Evolutionary conservation across 116 monocot species (phyloP).

Genomic region (Dioscorea cayenensis): DNA sequence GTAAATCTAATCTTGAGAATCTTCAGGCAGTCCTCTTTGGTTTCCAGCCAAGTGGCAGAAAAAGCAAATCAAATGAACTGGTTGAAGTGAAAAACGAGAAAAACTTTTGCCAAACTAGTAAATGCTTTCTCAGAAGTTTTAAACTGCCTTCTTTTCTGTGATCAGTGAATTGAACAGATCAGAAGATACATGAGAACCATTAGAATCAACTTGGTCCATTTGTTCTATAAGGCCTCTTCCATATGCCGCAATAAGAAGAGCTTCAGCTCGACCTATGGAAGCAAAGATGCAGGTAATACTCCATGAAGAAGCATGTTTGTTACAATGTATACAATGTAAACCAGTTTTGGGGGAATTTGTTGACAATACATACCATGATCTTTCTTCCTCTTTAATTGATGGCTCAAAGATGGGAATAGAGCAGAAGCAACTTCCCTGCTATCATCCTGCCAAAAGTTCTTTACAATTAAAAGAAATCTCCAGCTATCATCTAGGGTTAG

Average conservation of each 20-base stretch:
- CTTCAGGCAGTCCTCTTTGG: no score
- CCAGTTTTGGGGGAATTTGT: neutral
- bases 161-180: no score
- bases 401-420: constrained; percentile 62
- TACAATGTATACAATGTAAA: neutral
- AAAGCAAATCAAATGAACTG: no score
- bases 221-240: constrained; percentile 43
- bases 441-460: constrained; percentile 53
- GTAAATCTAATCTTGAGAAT: no score
- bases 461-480: neutral
- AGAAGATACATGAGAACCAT: no score
- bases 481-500: neutral
- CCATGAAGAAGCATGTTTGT: neutral
- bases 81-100: no score
- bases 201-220: neutral
- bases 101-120: no score
- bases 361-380: constrained; percentile 56
- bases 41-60: no score
- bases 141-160: no score
- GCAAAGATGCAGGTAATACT: neutral
- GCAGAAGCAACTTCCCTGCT: constrained; percentile 63
- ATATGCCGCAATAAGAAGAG: constrained; percentile 89
- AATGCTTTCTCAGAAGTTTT: no score
- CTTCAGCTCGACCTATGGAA: constrained; percentile 78
- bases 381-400: constrained; percentile 72